Base-by-base conservation (phyloP, 768 basidiomycete genomes). In the Tephrocybe sp. region DNA sequence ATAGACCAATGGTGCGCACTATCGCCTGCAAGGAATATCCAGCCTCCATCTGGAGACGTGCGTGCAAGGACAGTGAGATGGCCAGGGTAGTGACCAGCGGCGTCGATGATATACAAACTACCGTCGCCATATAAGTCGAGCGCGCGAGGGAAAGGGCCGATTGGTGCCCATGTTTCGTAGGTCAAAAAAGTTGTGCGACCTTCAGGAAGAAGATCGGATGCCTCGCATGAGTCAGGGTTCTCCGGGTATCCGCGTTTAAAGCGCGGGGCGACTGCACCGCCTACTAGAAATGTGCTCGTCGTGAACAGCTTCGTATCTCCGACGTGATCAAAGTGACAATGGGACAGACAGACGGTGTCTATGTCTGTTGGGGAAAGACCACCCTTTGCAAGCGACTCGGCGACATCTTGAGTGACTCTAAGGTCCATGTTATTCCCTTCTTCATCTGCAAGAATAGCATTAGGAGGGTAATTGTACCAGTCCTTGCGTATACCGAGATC, bases 401-500 rank as follows among this genome's bases (percentile, higher is more conserved):
- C 62, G 11, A 76, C 76, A 46, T 68, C 69, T 54, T 78, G 74
- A 1, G 60, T 58, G 26, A 68, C 59, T 20, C 59, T 57, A 16
- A 65, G 46, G 7, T 58, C 48, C 49, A 59, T 68, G 12, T 58
- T 49, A 6, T 14, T 30, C 2, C 22, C 9, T 6, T 39, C 45
- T 39, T 61, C 58, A 44, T 72, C 63, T n/a, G n/a, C n/a, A 55
- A 53, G 56, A 26, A 66, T 53, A 22, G 65, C 64, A 41, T 64
- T 59, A 0, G 76, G 75, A 0, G 77, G 71, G 45, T 67, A 72
- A 4, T 65, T 72, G 19, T 72, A 66, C 56, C 68, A 64, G 54
- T 83, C 76, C 31, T 70, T 68, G n/a, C 79, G 72, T 10, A 77
- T 66, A 11, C 80, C 82, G 22, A 84, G 71, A 52, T 84, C 84